A percentile compares a stretch with the other conserved stretches of the same genome.
These are phyloP conservation scores for Cucumis variabilis DNA, from an alignment of 331 rosid genomes.

Conservation along the genomic window DNA sequence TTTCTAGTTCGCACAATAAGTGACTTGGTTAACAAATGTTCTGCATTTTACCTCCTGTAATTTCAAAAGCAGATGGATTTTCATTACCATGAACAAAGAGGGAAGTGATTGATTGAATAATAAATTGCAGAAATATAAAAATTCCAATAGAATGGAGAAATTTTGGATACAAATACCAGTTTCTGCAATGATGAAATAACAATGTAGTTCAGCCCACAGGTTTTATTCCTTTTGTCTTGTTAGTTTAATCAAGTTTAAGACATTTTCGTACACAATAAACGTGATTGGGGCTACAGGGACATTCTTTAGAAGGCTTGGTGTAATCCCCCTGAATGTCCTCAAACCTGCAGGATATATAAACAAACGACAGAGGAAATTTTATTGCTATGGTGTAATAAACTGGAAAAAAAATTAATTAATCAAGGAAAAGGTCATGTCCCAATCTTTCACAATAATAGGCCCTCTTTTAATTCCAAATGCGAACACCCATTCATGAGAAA, in stretches of 20 bases:
- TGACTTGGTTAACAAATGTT: neutral
- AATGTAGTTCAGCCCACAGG: neutral
- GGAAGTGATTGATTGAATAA: neutral
- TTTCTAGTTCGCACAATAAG: neutral
- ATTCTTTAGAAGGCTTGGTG: conserved; percentile 85
- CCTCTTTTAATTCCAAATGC: neutral
- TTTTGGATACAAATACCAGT: conserved; percentile 1
- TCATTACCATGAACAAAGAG: neutral
- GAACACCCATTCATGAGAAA: conserved; percentile 3
- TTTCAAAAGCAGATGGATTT: conserved; percentile 9
- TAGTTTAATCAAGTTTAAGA: conserved; percentile 60
- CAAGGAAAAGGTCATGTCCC: neutral
- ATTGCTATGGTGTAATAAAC: neutral
- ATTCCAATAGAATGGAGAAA: neutral
- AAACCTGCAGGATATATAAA: conserved; percentile 51
- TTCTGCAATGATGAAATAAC: neutral
- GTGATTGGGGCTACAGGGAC: conserved; percentile 89
- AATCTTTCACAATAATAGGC: neutral
- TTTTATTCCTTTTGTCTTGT: conserved; percentile 54
- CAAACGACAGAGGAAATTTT: neutral
- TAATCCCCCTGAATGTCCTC: conserved; percentile 81
- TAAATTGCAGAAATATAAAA: neutral
- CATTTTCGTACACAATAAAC: conserved; percentile 80
- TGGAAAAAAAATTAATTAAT: too few relatives aligned
- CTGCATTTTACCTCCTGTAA: conserved; percentile 10